Evolutionary conservation across 495 filamentous ascomycete species (phyloP).

Genomic region (Opeltia flavorubescens): DNA sequence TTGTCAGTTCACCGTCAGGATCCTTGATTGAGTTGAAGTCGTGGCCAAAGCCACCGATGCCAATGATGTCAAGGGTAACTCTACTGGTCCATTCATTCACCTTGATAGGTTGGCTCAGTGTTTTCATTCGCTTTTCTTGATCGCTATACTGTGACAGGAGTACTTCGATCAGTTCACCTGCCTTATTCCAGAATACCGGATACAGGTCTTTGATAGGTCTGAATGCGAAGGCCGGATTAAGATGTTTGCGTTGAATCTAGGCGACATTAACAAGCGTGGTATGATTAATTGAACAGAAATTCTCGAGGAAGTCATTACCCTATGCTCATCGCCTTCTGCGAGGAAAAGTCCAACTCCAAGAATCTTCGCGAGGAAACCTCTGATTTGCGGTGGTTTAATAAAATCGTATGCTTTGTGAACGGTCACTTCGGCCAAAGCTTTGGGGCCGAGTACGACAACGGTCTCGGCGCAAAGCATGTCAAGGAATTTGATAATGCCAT

Average conservation of each 20-base stretch:
- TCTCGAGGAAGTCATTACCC: slow-evolving; percentile 1
- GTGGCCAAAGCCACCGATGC: slow-evolving; percentile 52
- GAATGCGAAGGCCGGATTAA: slow-evolving; percentile 73
- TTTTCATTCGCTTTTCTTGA: not conserved
- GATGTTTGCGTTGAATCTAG: slow-evolving; percentile 50
- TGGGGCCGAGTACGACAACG: not conserved
- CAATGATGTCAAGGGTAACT: slow-evolving; percentile 66
- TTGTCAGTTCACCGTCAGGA: slow-evolving; percentile 37
- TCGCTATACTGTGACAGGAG: slow-evolving; percentile 23
- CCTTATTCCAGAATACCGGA: slow-evolving; percentile 54
- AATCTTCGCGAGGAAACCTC: slow-evolving; percentile 15
- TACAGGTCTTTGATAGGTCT: slow-evolving; percentile 73
- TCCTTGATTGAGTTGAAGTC: slow-evolving; percentile 55
- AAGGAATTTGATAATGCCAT: slow-evolving; percentile 18
- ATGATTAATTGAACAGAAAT: not conserved
- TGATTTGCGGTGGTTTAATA: slow-evolving; percentile 18
- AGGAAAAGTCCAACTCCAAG: slow-evolving; percentile 21
- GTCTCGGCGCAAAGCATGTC: not conserved
- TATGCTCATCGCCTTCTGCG: slow-evolving; percentile 23
- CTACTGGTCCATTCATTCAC: slow-evolving; percentile 34
- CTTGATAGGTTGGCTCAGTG: slow-evolving; percentile 25
- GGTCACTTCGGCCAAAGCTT: slow-evolving; percentile 19
- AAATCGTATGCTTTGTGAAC: slow-evolving; percentile 22
- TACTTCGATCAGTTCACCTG: slow-evolving; percentile 26
- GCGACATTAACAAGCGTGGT: not conserved